These are phyloP conservation scores for Tilletia horrida DNA, from an alignment of 1,284 basidiomycete species.

Conservation along the genomic window DNA sequence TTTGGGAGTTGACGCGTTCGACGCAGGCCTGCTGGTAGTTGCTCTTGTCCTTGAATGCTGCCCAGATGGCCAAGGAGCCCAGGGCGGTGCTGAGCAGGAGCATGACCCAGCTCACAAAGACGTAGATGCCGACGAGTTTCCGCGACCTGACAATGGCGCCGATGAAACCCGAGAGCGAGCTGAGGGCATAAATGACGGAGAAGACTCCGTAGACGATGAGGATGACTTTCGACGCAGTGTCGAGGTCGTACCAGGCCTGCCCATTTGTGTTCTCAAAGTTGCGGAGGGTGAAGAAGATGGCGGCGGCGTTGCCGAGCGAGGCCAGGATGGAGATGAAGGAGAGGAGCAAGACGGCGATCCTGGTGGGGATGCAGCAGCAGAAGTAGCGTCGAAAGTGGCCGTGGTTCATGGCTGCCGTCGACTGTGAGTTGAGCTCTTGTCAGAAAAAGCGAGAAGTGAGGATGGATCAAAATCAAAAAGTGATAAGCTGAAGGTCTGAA, in stretches of 20 bases:
- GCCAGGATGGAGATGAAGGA: not conserved
- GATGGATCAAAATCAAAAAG: no score
- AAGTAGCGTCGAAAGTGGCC: not conserved
- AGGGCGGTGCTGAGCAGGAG: not conserved
- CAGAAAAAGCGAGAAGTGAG: not conserved
- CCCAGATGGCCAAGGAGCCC: not conserved
- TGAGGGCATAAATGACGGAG: not conserved
- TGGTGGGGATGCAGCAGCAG: conserved; percentile 14
- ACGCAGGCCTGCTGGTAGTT: not conserved
- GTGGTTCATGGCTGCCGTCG: not conserved
- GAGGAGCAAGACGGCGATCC: conserved; percentile 9
- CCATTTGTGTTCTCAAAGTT: not conserved
- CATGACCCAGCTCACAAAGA: not conserved
- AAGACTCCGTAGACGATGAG: conserved; percentile 11
- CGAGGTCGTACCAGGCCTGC: not conserved
- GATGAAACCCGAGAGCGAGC: conserved; percentile 4
- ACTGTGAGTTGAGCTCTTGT: not conserved
- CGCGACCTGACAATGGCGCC: not conserved
- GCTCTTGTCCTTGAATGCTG: not conserved
- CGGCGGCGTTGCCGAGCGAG: not conserved
- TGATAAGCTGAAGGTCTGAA: no score
- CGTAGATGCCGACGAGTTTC: not conserved
- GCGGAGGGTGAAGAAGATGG: not conserved
- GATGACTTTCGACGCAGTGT: not conserved
- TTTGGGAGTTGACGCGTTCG: not conserved